Evolutionary conservation across 805 yeast genomes (phyloP).

Genomic region (Starmerella bombi): DNA sequence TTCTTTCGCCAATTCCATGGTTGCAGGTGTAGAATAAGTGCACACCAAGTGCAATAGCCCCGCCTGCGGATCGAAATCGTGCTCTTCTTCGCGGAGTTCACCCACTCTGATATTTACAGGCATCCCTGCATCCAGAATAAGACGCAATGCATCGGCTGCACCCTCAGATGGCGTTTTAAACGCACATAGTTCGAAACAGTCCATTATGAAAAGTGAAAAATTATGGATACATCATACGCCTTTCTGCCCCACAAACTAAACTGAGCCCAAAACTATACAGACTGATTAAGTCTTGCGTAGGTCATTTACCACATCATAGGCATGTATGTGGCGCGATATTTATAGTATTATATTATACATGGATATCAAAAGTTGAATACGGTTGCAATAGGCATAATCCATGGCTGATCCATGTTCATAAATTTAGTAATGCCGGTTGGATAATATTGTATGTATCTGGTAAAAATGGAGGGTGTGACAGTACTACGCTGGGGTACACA

Average conservation of each 20-base stretch:
- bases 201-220: constrained; percentile 10
- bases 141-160: constrained; percentile 17
- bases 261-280: too few relatives aligned
- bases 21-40: constrained; percentile 10
- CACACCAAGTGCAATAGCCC: constrained; percentile 20
- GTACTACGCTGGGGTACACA: too few relatives aligned
- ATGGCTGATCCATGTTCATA: background rate
- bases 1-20: constrained; percentile 13
- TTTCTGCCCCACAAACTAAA: too few relatives aligned
- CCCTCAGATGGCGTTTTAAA: constrained; percentile 16
- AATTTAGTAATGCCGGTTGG: background rate
- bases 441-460: too few relatives aligned
- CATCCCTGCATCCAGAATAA: constrained; percentile 21
- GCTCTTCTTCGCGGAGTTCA: constrained; percentile 16
- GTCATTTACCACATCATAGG: background rate
- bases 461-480: too few relatives aligned
- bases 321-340: background rate
- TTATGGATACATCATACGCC: too few relatives aligned
- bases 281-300: background rate
- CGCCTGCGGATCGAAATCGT: constrained; percentile 14
- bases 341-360: too few relatives aligned
- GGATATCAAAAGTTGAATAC: too few relatives aligned
- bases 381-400: too few relatives aligned
- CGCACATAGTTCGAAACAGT: constrained; percentile 19
- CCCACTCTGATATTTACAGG: constrained; percentile 21